Percentiles rank a stretch among this genome's conserved stretches.
Evolutionary conservation across 345 rosid species (phyloP).

Genomic region (Salix suchowensis): DNA sequence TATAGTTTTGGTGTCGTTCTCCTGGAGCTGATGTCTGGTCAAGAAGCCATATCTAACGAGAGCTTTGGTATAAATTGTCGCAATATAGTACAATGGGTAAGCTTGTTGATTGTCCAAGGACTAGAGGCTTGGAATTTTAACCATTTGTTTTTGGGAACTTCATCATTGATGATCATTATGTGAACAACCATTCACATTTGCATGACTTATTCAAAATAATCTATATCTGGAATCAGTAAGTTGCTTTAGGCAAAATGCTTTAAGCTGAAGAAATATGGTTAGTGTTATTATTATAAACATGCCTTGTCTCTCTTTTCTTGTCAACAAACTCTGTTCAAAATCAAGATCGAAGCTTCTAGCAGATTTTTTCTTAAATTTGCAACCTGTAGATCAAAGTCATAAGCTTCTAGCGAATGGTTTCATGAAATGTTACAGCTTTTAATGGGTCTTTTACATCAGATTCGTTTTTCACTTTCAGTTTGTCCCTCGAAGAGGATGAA

Average conservation of each 20-base stretch:
- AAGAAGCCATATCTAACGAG: slow-evolving; percentile 90
- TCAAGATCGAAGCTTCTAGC: neutral
- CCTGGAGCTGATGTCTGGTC: slow-evolving; percentile 91
- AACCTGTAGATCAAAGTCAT: neutral
- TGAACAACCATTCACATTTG: neutral
- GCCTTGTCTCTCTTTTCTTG: neutral
- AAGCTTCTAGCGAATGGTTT: neutral
- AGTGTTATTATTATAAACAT: neutral
- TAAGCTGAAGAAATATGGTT: neutral
- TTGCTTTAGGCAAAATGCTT: neutral
- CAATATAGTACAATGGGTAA: slow-evolving; percentile 98
- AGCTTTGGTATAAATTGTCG: slow-evolving; percentile 87
- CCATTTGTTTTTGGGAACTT: neutral
- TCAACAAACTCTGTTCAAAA: neutral
- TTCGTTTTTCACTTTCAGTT: neutral
- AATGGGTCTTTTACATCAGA: neutral
- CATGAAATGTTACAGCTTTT: neutral
- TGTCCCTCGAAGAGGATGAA: neutral
- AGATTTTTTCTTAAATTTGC: neutral
- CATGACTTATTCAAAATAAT: neutral
- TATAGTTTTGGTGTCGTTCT: slow-evolving; percentile 98
- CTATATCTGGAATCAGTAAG: neutral
- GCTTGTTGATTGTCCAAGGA: slow-evolving; percentile 13
- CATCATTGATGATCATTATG: neutral
- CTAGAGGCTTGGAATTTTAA: neutral